These are phyloP conservation scores for Kwoniella botswanensis DNA, from an alignment of 768 basidiomycete species.

Conservation along the genomic window DNA sequence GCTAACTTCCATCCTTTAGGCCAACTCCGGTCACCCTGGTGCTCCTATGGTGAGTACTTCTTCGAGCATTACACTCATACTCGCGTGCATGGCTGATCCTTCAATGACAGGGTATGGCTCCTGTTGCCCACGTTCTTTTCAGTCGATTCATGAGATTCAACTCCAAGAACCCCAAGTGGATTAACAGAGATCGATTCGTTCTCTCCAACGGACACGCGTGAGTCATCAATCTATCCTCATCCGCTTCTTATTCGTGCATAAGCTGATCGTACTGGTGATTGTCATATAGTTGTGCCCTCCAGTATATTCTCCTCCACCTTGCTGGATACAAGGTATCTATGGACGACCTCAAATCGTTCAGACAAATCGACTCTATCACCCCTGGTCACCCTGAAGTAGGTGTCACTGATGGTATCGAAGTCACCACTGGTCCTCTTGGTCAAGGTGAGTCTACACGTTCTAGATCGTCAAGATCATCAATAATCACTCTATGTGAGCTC, in stretches of 20 bases:
- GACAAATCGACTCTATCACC: constrained; percentile 85
- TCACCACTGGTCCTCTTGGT: constrained; percentile 94
- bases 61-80: neutral
- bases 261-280: neutral
- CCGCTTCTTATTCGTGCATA: neutral
- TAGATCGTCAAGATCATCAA: no score
- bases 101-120: constrained; percentile 52
- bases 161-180: constrained; percentile 88
- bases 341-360: constrained; percentile 91
- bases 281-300: constrained; percentile 76
- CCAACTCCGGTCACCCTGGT: constrained; percentile 94
- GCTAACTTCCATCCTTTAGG: constrained; percentile 58
- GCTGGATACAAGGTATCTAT: constrained; percentile 88
- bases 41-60: constrained; percentile 81
- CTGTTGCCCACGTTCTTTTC: constrained; percentile 58
- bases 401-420: constrained; percentile 72
- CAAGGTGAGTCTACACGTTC: constrained; percentile 61
- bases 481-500: no score
- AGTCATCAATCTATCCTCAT: constrained; percentile 21
- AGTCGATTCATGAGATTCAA: constrained; percentile 83
- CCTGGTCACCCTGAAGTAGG: constrained; percentile 88
- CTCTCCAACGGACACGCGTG: constrained; percentile 85
- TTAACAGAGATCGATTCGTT: constrained; percentile 95
- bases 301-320: constrained; percentile 89
- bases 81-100: constrained; percentile 7